Evolutionary conservation across 192 early-diverging fungal species (phyloP).

Genomic region (Cetraspora pellucida): DNA sequence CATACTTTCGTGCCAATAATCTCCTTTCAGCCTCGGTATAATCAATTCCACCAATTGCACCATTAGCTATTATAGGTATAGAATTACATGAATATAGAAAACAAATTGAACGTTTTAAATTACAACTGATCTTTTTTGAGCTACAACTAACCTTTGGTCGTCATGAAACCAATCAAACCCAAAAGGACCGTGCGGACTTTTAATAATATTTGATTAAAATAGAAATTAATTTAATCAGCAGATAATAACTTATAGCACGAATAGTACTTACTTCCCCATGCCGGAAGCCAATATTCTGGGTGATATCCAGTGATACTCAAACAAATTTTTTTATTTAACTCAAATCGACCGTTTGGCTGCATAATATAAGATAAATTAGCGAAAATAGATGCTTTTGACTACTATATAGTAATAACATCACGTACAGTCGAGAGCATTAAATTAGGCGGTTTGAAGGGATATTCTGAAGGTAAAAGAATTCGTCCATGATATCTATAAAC

Average conservation of each 20-base stretch:
- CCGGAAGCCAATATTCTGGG: constrained; percentile 94
- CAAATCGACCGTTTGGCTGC: constrained; percentile 84
- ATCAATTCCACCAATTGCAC: constrained; percentile 34
- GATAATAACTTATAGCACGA: not conserved
- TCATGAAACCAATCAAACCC: constrained; percentile 88
- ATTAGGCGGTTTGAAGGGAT: constrained; percentile 90
- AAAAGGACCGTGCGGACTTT: constrained; percentile 83
- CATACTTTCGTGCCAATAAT: constrained; percentile 14
- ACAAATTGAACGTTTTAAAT: not conserved
- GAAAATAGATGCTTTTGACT: no score
- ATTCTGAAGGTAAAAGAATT: constrained; percentile 90
- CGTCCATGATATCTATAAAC: constrained; percentile 78
- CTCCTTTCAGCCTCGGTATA: constrained; percentile 26
- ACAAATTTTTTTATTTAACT: constrained; percentile 92
- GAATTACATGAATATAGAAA: not conserved
- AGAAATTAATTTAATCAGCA: not conserved
- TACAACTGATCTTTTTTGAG: not conserved
- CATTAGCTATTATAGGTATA: constrained; percentile 7
- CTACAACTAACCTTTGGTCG: constrained; percentile 68
- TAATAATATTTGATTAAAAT: not conserved
- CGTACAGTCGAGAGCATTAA: constrained; percentile 75
- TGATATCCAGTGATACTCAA: constrained; percentile 92
- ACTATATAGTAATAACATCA: not conserved
- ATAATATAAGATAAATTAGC: no score
- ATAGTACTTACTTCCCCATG: constrained; percentile 87